Base-by-base conservation (phyloP, 2,329 filamentous ascomycete genomes). In the Alternaria rosae region DNA sequence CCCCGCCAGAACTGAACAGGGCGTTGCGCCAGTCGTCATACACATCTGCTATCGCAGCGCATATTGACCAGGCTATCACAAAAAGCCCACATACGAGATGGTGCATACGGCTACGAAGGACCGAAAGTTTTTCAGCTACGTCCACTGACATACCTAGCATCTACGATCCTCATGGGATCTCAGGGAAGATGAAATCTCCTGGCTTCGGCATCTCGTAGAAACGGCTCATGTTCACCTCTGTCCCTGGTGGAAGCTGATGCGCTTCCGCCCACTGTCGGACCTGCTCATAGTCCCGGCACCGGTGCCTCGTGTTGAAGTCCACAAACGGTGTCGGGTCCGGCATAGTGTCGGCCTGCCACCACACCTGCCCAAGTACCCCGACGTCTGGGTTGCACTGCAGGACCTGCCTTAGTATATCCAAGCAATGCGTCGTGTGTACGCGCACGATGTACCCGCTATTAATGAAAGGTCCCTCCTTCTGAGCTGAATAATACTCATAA, bases 1-100 rank as follows among this genome's bases (percentile, higher is more conserved):
- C 92, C 92, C 23, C 85, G 92, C 59, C 92, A 94, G 78, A 95
- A 95, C 76, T 94, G 70, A 74, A 62, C 54, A 10, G 25, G 5
- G 9, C 17, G 3, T 51, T 30, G 45, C 45, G 25, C 47, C 20
- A 48, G 13, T 41, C 23, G 17, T 23, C 25, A 20, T 20, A 17
- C 25, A n/a, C n/a, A 45, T 45, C 43, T 25, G 21, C 43, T n/a
- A n/a, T 7, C 15, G 15, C 43, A 26, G 43, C 43, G 15, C 43
- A 45, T 20, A 45, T 11, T 26, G 43, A 13, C 13, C 43, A 45
- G 25, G 21, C 25, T 26, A 8, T 45, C 12, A 25, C 43, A 13
- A 8, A 45, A 45, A 26, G 43, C 21, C 15, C 43, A 45, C 9
- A 43, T 23, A 41, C 17, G 35, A 13, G 10, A 41, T 28, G 41